Evolutionary conservation across 1,284 basidiomycete genomes (phyloP).

Genomic region (Malassezia cuniculi): DNA sequence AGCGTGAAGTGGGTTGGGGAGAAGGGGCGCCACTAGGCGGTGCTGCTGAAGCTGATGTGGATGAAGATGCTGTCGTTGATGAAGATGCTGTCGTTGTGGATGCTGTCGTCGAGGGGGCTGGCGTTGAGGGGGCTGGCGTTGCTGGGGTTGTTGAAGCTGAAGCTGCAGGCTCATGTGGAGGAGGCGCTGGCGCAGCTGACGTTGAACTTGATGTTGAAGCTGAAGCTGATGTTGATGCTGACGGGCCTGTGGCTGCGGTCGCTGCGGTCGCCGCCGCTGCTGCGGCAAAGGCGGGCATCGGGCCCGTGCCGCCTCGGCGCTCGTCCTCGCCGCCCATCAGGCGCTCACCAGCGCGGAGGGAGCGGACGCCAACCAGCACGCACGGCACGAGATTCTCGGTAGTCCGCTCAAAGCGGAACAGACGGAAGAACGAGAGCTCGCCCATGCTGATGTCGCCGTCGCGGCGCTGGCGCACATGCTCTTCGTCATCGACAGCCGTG

Average conservation of each 20-base stretch:
- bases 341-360: constrained; percentile 24
- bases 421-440: constrained; percentile 39
- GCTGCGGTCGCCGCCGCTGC: neutral
- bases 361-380: constrained; percentile 38
- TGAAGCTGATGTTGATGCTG: too few species aligned
- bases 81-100: too few species aligned
- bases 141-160: constrained; percentile 10
- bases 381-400: constrained; percentile 27
- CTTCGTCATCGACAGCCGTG: neutral
- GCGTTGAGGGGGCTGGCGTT: constrained; percentile 1
- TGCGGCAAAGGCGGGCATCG: constrained; percentile 8
- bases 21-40: constrained; percentile 2
- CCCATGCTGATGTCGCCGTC: constrained; percentile 29
- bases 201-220: too few species aligned
- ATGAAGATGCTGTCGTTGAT: neutral
- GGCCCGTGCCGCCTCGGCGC: neutral
- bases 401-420: constrained; percentile 33
- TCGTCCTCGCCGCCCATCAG: constrained; percentile 12
- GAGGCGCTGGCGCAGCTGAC: too few species aligned
- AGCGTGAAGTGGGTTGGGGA: constrained; percentile 23
- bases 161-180: neutral
- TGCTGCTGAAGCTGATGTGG: constrained; percentile 7
- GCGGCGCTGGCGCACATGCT: constrained; percentile 18
- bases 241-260: neutral
- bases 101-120: too few species aligned